Percentiles rank a stretch among this genome's conserved stretches.
Evolutionary conservation across 1,284 basidiomycete genomes (phyloP).

Genomic region (Pterulicium gracile): DNA sequence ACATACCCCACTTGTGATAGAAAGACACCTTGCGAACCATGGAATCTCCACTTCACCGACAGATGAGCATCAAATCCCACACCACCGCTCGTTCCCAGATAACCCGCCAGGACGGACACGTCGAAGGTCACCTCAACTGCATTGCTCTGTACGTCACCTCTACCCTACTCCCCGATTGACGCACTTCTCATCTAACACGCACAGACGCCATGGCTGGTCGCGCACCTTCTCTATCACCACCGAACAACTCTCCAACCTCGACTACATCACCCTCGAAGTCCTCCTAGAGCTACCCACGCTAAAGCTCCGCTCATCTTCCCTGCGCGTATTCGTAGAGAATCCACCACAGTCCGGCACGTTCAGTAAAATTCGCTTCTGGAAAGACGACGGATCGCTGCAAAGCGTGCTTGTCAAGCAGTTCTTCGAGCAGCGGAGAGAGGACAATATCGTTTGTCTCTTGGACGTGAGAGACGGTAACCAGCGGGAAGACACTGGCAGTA

Average conservation of each 20-base stretch:
- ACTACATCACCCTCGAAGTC: constrained; percentile 17
- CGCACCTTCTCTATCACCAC: constrained; percentile 16
- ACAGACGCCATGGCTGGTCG: constrained; percentile 20
- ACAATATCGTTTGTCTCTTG: constrained; percentile 14
- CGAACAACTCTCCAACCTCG: constrained; percentile 14
- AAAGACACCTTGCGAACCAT: no score
- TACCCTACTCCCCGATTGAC: background rate
- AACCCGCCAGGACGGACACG: constrained; percentile 13
- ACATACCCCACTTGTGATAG: no score
- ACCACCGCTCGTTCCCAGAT: constrained; percentile 1
- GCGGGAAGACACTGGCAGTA: constrained; percentile 12
- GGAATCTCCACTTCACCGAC: background rate
- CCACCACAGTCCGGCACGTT: constrained; percentile 16
- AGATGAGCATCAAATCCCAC: constrained; percentile 1
- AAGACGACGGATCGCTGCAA: constrained; percentile 17
- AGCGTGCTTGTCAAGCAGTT: constrained; percentile 16
- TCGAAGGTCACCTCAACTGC: constrained; percentile 14
- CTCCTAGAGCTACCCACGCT: constrained; percentile 18
- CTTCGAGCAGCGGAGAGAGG: constrained; percentile 14
- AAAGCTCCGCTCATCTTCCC: constrained; percentile 13
- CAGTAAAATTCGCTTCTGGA: constrained; percentile 16
- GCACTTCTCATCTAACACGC: background rate
- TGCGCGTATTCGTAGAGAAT: constrained; percentile 17
- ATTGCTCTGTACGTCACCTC: constrained; percentile 11
- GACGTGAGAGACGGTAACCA: constrained; percentile 17